Evolutionary conservation across 129 eudicot species (phyloP).

Genomic region (Centrapalus pauciflorus): DNA sequence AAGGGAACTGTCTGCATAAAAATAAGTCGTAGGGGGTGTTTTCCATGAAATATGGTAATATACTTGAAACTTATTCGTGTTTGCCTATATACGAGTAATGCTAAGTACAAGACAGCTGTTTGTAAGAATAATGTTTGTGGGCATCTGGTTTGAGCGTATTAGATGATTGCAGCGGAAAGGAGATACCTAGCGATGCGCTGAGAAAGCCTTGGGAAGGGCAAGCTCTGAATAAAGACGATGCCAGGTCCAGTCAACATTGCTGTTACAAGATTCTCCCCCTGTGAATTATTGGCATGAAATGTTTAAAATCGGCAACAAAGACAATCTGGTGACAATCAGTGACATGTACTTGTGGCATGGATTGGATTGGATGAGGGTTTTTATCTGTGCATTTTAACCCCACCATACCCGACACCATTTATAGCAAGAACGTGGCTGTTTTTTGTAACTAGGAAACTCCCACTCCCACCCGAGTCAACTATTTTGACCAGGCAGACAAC

Average conservation of each 20-base stretch:
- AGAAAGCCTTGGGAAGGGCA: conserved; percentile 92
- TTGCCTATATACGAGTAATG: neutral
- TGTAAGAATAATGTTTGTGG: neutral
- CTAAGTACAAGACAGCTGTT: neutral
- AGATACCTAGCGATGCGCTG: conserved; percentile 91
- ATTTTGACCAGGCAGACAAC: too few relatives aligned
- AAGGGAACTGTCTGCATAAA: neutral
- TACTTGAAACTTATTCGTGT: neutral
- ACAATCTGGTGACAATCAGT: too few relatives aligned
- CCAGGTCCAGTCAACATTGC: conserved; percentile 96
- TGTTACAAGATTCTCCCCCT: conserved; percentile 85
- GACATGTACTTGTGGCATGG: too few relatives aligned
- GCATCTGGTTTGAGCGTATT: neutral
- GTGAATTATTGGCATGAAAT: conserved; percentile 3
- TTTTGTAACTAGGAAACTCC: too few relatives aligned
- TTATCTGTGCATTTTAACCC: too few relatives aligned
- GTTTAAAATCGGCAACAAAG: conserved; percentile 4
- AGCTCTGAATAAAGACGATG: conserved; percentile 90
- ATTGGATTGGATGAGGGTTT: too few relatives aligned
- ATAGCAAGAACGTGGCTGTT: too few relatives aligned
- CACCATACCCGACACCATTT: too few relatives aligned
- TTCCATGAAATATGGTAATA: neutral
- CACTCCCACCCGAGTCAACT: too few relatives aligned
- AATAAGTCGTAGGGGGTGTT: too few relatives aligned
- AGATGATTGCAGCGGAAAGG: neutral